Base-by-base conservation (phyloP, 768 basidiomycete species). In the Pisolithus tinctorius region DNA sequence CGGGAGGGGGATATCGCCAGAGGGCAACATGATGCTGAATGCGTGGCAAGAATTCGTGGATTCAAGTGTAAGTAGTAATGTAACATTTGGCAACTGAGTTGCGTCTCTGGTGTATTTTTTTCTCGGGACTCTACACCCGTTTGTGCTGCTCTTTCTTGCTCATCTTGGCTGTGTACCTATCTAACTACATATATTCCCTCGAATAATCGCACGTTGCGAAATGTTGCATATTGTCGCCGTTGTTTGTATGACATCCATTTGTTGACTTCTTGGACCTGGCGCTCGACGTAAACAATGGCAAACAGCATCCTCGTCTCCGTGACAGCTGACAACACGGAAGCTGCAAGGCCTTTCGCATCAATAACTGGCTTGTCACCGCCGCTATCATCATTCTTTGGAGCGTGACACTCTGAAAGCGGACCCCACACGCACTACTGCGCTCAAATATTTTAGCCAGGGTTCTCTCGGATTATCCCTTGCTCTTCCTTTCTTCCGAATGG, bases 11-110 rank as follows among this genome's bases (percentile, higher is more conserved):
- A 64, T 72, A 3, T 79, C 82, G 0, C 83, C 83, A 0, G 82
- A 83, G 52, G 72, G 66, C 25, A 83, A 78, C 57, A 78, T 57
- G 47, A 72, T 84, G 74, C 78, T 82, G 26, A 67, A 76, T 11
- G 80, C 78, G 4, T 84, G 83, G 83, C 73, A 80, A 50, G 81
- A 84, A 26, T 84, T 84, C 58, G 82, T 84, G 42, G 46, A 53
- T 26, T 56, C 63, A 1, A 69, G 67, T 7, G 63, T 42, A 41
- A 63, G 20, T 37, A 63, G 38, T 48, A 56, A 42, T 41, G 62
- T 45, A 39, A 48, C 17, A 55, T 53, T 13, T 51, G 45, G 54
- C 54, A 49, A 48, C 39, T 14, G 41, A 25, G 34, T 30, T 17
- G 13, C 16, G 3, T 31, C 29, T n/a, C 44, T 20, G 49, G 20